Evolutionary conservation across 2,329 filamentous ascomycete genomes (phyloP), one percentile per base, ranked within the genome.

Genomic region (Elsinoe ampelina): DNA sequence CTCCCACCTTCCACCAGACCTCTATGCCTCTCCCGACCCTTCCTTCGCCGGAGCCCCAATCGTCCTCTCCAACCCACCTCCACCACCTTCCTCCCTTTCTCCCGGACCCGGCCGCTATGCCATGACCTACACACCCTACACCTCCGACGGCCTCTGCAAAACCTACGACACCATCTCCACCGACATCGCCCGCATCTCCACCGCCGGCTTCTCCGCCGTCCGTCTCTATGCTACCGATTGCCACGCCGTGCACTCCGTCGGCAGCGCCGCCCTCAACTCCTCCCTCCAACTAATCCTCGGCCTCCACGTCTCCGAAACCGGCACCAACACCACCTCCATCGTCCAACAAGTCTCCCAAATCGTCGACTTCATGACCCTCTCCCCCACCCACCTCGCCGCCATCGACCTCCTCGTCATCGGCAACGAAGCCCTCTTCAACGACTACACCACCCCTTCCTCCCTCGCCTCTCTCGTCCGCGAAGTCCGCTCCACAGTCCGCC

Each of bases 201-300:
- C 65, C 47, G 71, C 73, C 58, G 74, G 74, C 45, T 86, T 85
- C 75, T 84, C 79, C 63, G 77, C 85, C 32, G 77, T 80, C 57
- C 91, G 92, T 71, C 78, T 93, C 69, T 97, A 97, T 83, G 89
- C 86, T 62, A 91, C 90, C 64, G 91, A 96, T 80, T 97, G 92
- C 80, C 78, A 81, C 73, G 86, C 85, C 57, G 86, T 95, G 60
- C 73, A 83, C 69, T 84, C 81, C 72, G 84, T 96, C 58, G 88
- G 88, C 61, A 72, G 74, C 42, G 87, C 88, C 59, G 84, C 80
- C 73, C 72, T 80, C 66, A 71, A 80, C 64, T 69, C 84, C 71
- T 84, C 85, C 59, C 68, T 96, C 59, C 84, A 85, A 71, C 76
- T 96, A 72, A 92, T 96, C 71, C 75, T 95, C 60, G 92, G 92